Evolutionary conservation across 306 rosid genomes (phyloP), one percentile per base, ranked within the genome.

Genomic region (Dryas octopetala): DNA sequence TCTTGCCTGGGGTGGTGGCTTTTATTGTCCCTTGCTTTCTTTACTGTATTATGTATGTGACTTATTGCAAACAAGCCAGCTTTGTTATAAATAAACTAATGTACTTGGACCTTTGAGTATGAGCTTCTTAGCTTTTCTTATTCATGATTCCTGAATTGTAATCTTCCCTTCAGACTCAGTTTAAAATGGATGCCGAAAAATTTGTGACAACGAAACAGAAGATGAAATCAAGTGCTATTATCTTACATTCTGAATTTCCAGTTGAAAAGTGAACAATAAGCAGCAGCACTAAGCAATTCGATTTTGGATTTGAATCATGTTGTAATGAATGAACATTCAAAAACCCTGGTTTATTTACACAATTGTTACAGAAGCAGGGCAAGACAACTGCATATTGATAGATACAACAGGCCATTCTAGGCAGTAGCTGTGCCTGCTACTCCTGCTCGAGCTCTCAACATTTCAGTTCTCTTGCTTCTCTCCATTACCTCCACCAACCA

Each of bases 401-500:
- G 26, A 6, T 54, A 13, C 40, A 15, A 41, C 68, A 41, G 40
- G 66, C 59, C 40, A 26, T 46, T 68, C 81, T 86, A 91, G 60
- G 79, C 75, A 68, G 96, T 52, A 75, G 87, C 87, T 9, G 84
- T 76, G 76, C 96, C 92, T 53, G 75, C 78, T 73, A 82, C 81
- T 58, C 96, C 91, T 17, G 92, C 94, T 50, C 99, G 97, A 69
- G 63, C 88, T 85, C 91, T 79, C 84, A 96, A 88, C 79, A 66
- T 92, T 82, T 96, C 97, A 57, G 98, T 90, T 87, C 99, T 92
- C 90, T 90, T 96, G 88, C 99, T 96, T 83, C 96, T 88, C 81
- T 86, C 98, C 99, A 96, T 96, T 66, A 86, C 91, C 78, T 91
- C 94, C 83, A 92, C 99, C 85, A 96, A 74, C 98, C 99, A 92